Evolutionary conservation across 2,329 filamentous ascomycete species (phyloP).

Genomic region (Verticillium nonalfalfae): DNA sequence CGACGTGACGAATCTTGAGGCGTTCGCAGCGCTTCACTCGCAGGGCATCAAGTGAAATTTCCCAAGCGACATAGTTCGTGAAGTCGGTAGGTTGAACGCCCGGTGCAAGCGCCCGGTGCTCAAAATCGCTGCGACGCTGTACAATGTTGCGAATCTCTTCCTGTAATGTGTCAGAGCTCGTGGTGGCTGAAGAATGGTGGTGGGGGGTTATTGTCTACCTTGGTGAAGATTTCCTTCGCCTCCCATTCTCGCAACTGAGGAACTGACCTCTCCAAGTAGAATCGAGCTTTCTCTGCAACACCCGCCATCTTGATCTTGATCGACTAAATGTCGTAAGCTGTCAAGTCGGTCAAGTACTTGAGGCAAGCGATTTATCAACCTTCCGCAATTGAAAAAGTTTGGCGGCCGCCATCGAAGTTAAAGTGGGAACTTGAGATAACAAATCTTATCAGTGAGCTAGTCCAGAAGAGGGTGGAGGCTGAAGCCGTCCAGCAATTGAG

Average conservation of each 20-base stretch:
- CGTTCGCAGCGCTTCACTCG: slow-evolving; percentile 78
- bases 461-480: not conserved
- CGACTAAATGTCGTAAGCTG: not conserved
- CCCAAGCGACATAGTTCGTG: slow-evolving; percentile 73
- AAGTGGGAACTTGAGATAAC: not conserved
- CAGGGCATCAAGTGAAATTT: slow-evolving; percentile 64
- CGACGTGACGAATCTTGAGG: slow-evolving; percentile 63
- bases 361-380: not conserved
- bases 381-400: not conserved
- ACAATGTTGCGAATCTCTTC: slow-evolving; percentile 88
- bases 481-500: not conserved
- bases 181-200: not conserved
- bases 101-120: slow-evolving; percentile 81
- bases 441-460: not conserved
- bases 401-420: not conserved
- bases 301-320: slow-evolving; percentile 56
- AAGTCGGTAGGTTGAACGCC: slow-evolving; percentile 74
- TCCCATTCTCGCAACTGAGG: slow-evolving; percentile 90
- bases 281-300: slow-evolving; percentile 88
- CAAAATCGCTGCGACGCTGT: slow-evolving; percentile 85
- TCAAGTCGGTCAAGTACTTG: not conserved
- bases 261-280: slow-evolving; percentile 87
- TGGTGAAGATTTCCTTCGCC: slow-evolving; percentile 83
- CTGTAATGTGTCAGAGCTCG: slow-evolving; percentile 30
- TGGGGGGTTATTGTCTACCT: slow-evolving; percentile 39